Percentiles rank a stretch among this genome's conserved stretches.
phyloP scores from a whole-genome alignment of 768 basidiomycete species.

The Gloeostereum incarnatum region DNA sequence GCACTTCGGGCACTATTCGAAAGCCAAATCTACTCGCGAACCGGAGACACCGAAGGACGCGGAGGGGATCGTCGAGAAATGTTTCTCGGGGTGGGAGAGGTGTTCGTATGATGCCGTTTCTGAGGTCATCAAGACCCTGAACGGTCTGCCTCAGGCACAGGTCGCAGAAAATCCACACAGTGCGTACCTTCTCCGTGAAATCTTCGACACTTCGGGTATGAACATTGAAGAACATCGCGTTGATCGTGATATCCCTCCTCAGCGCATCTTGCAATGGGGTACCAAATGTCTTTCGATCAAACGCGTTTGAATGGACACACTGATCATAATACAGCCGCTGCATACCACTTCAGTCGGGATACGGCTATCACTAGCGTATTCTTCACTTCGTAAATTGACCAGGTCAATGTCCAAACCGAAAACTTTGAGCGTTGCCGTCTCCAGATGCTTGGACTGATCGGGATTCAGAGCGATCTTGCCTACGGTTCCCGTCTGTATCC shows the following conservation, averaged over 20 bases:
- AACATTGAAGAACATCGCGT: slow-evolving; percentile 93
- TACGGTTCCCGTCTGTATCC: slow-evolving; percentile 47
- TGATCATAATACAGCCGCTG: too few relatives aligned
- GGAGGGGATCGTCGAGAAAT: slow-evolving; percentile 89
- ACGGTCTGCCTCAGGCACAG: neutral
- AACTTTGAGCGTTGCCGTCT: slow-evolving; percentile 82
- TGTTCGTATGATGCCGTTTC: slow-evolving; percentile 72
- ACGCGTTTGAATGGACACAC: neutral
- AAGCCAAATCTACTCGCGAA: slow-evolving; percentile 92
- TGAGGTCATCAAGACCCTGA: slow-evolving; percentile 82
- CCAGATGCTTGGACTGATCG: slow-evolving; percentile 95
- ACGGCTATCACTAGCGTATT: slow-evolving; percentile 78
- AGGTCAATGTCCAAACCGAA: slow-evolving; percentile 83
- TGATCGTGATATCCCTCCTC: slow-evolving; percentile 90
- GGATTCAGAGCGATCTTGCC: slow-evolving; percentile 90
- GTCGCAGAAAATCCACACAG: too few relatives aligned
- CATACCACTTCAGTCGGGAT: slow-evolving; percentile 85
- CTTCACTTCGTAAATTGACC: slow-evolving; percentile 89
- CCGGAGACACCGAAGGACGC: slow-evolving; percentile 83
- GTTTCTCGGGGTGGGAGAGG: slow-evolving; percentile 83
- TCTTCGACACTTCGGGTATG: slow-evolving; percentile 84
- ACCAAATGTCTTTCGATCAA: slow-evolving; percentile 61
- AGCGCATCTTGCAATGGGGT: slow-evolving; percentile 88
- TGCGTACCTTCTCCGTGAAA: slow-evolving; percentile 60
- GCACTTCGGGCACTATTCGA: slow-evolving; percentile 58